A percentile compares a stretch with the other conserved stretches of the same genome.
These are phyloP conservation scores for Yarrowia galli DNA, from an alignment of 1,139 yeast genomes.

Conservation along the genomic window DNA sequence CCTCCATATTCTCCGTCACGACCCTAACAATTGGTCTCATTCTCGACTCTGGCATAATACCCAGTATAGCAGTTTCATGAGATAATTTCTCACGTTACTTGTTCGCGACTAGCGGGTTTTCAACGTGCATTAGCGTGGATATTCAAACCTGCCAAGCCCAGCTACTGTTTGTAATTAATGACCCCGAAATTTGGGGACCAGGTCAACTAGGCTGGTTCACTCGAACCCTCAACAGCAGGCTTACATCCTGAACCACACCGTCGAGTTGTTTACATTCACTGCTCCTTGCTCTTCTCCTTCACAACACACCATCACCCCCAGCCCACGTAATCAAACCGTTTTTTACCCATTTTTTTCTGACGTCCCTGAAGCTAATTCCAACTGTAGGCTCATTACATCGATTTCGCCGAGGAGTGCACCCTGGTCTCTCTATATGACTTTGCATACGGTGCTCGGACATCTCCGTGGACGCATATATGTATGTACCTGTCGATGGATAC, in stretches of 20 bases:
- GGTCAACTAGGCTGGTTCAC: too few relatives aligned
- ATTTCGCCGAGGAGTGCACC: neutral
- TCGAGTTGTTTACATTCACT: neutral
- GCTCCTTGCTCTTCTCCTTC: neutral
- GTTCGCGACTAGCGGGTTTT: slow-evolving; percentile 8
- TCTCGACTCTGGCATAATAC: neutral
- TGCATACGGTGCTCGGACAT: too few relatives aligned
- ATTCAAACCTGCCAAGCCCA: neutral
- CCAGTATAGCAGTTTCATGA: slow-evolving; percentile 1
- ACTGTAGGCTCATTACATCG: neutral
- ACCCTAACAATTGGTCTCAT: neutral
- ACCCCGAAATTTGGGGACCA: too few relatives aligned
- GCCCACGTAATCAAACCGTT: neutral
- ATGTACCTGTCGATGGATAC: too few relatives aligned
- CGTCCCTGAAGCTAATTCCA: slow-evolving; percentile 1
- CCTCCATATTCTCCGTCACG: neutral
- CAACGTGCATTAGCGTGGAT: neutral
- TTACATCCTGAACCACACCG: neutral
- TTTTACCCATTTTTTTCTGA: neutral
- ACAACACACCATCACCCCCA: neutral
- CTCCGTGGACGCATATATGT: too few relatives aligned
- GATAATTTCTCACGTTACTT: slow-evolving; percentile 16
- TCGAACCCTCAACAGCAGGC: too few relatives aligned
- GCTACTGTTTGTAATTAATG: neutral
- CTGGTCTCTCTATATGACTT: too few relatives aligned